Base-by-base conservation (phyloP, 1,139 yeast genomes). In the Lodderomyces elongisporus region DNA sequence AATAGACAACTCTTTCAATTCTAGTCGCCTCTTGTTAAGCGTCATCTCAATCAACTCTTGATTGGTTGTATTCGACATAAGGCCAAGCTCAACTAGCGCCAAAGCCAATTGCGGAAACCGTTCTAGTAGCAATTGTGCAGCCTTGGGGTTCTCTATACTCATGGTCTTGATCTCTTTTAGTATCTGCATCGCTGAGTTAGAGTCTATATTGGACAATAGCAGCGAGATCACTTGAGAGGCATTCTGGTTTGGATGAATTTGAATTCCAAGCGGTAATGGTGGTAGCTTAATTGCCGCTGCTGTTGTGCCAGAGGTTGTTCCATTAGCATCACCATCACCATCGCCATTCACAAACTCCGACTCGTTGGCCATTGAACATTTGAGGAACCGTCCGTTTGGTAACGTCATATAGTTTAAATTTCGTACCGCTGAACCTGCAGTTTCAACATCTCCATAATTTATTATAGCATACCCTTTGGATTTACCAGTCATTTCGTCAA, bases 401-500 rank as follows among this genome's bases (percentile, higher is more conserved):
- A 89, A 74, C 20, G 75, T 70, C 59, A 82, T 81, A 44, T 85
- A 84, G 55, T 85, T 85, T 45, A 89, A 64, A 58, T 89, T 91
- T 39, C 97, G 66, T 14, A 88, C 95, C 0, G 97, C 97, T 12
- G 93, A 80, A 2, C 85, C 79, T 1, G 96, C 96, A 0, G 96
- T 84, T 46, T 85, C 95, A 31, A 56, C 54, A 46, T 69, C 89
- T 33, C 71, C 74, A 52, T 84, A 89, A 46, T 84, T 89, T 14
- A 89, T 81, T 47, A 83, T 85, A 3, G 95, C 96, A 55, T 77
- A 85, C 1, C 97, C 97, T 55, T 83, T 87, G 13, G 95, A 85
- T 51, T 81, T 83, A 3, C 97, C 97, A 0, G 95, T 87, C 38
- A 79, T 79, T 28, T 85, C 82, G 55, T 89, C 97, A 53, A 89